A percentile compares a stretch with the other conserved stretches of the same genome.
Conservation (phyloP, 441 rosid genomes). For the Pelargonium citronellum region DNA sequence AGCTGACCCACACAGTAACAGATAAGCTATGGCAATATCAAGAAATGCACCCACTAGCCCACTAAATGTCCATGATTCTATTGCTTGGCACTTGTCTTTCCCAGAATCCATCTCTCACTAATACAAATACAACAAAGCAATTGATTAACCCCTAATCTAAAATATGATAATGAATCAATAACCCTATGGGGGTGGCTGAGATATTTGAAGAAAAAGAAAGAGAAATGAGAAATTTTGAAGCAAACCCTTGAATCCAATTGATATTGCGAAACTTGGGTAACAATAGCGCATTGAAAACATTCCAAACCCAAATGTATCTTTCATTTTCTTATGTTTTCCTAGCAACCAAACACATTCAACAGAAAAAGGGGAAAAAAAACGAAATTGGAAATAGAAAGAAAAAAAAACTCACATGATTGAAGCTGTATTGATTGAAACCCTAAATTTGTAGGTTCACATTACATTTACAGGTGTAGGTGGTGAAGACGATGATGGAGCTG, state of each 20-base stretch:
- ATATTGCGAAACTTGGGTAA: background rate
- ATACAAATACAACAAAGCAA: too few relatives aligned
- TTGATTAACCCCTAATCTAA: too few relatives aligned
- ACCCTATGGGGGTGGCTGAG: background rate
- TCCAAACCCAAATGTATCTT: background rate
- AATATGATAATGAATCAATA: too few relatives aligned
- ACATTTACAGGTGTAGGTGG: background rate
- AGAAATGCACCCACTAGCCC: constrained; percentile 63
- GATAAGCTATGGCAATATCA: constrained; percentile 51
- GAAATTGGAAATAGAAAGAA: background rate
- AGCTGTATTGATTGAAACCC: background rate
- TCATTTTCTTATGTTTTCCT: background rate
- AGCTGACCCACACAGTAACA: constrained; percentile 50
- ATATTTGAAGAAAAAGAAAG: background rate
- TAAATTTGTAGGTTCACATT: background rate
- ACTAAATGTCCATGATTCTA: constrained; percentile 56
- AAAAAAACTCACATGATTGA: background rate
- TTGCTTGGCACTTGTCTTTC: constrained; percentile 44
- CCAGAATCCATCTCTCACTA: constrained; percentile 1
- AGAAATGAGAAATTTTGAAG: background rate
- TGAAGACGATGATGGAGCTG: background rate
- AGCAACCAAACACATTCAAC: background rate
- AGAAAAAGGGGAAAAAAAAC: background rate
- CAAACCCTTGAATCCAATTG: background rate
- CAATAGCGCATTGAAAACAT: background rate